phyloP scores from a whole-genome alignment of 495 filamentous ascomycete species.

The Aspergillus egyptiacus region DNA sequence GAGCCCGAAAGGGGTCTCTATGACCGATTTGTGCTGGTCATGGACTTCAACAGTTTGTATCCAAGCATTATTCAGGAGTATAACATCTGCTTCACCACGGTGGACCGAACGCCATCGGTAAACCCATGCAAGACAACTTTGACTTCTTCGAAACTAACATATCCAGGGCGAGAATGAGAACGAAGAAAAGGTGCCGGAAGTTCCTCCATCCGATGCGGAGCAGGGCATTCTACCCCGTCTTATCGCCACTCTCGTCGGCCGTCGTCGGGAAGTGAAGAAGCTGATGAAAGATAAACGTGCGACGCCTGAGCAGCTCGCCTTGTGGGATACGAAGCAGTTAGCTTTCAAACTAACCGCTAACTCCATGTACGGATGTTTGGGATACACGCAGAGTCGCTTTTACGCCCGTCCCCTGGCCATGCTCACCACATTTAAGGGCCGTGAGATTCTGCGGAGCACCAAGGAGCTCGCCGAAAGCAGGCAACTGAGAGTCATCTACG shows the following conservation, averaged over 20 bases:
- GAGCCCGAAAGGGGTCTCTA: conserved; percentile 96
- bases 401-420: conserved; percentile 92
- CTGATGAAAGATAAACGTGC: conserved; percentile 92
- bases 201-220: conserved; percentile 61
- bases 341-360: conserved; percentile 96
- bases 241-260: conserved; percentile 82
- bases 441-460: conserved; percentile 92
- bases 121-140: no score
- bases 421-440: conserved; percentile 94
- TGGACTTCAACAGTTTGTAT: conserved; percentile 99
- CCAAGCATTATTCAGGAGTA: conserved; percentile 98
- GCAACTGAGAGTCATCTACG: conserved; percentile 88
- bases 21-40: conserved; percentile 93
- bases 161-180: conserved; percentile 66
- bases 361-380: conserved; percentile 98
- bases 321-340: conserved; percentile 98
- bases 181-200: conserved; percentile 66
- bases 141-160: conserved; percentile 11
- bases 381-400: conserved; percentile 92
- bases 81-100: conserved; percentile 98
- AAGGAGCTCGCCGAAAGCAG: conserved; percentile 90
- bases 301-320: conserved; percentile 75
- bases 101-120: conserved; percentile 65
- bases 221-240: conserved; percentile 82
- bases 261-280: conserved; percentile 84